Base-by-base conservation (phyloP, 108 stramenopile species). In the Nitzschia sp. region DNA sequence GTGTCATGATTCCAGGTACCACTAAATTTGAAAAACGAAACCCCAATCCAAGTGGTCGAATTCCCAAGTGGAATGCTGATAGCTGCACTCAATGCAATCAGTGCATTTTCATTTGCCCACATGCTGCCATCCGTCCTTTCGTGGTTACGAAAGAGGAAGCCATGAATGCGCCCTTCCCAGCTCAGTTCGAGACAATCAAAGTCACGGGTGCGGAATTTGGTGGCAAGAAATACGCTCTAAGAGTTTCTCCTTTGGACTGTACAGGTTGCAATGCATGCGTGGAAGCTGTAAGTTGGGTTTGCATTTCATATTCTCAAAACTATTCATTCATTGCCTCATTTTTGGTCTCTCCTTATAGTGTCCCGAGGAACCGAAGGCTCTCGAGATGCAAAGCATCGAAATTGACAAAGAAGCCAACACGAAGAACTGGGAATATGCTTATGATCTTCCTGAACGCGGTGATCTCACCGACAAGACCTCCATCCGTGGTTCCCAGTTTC, bases 251-350 rank as follows among this genome's bases (percentile, higher is more conserved):
- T 11, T 61, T 85, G 47, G 85, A 85, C 53, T 85, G 85, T 55
- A 85, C 85, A 25, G 85, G 85, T 11, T 85, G 85, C 53, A 82
- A 72, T 72, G 85, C 85, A 23, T 85, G 85, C 50, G 81, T 85
- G 1, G 79, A 85, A 50, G 85, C 85, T 1, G 48, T 50, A 50
- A 50, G 48, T 50, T 50, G 19, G 19, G 48, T 50, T 21, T n/a
- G 9, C 21, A n/a, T 50, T 22, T 50, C 38, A 41, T 41, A 41
- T 41, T 41, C 38, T 8, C 48, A n/a, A 50, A 8, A 50, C 16
- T 50, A 5, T 5, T 50, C 16, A 5, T 16, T 19, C 19, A 4
- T 50, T 50, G 19, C 21, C 9, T 50, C 21, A 21, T 50, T 50
- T 50, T 50, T 21, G 8, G 48, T 5, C 17, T 50, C 19, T 50